phyloP scores from a whole-genome alignment of 176 grass and related monocot genomes.

The Chrysopogon serrulatus region DNA sequence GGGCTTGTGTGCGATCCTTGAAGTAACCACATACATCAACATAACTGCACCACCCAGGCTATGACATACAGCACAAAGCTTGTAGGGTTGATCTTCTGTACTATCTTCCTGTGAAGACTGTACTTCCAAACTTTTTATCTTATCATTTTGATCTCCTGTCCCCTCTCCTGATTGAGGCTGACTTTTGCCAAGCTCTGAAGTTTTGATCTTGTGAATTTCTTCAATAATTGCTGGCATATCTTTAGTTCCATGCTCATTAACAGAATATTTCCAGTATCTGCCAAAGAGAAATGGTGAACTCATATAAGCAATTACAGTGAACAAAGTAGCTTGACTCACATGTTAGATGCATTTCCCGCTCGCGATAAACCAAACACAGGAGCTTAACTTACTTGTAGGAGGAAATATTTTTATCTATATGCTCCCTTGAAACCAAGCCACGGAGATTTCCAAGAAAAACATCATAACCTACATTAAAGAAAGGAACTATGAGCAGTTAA shows the following conservation, averaged over 20 bases:
- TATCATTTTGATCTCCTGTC: constrained; percentile 33
- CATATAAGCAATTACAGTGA: not conserved
- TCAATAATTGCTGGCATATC: constrained; percentile 90
- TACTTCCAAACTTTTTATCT: constrained; percentile 28
- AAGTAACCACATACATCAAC: constrained; percentile 88
- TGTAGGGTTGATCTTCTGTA: constrained; percentile 60
- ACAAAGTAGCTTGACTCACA: not conserved
- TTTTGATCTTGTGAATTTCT: constrained; percentile 94
- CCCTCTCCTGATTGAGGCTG: not conserved
- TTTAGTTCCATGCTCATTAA: constrained; percentile 93
- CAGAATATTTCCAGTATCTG: constrained; percentile 98
- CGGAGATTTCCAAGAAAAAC: constrained; percentile 97
- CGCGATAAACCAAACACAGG: not conserved
- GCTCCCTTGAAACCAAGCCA: constrained; percentile 90
- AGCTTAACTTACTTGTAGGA: constrained; percentile 77
- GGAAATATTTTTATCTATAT: constrained; percentile 75
- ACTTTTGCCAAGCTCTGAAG: constrained; percentile 52
- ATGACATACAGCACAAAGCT: constrained; percentile 77
- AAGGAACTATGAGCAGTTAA: not conserved
- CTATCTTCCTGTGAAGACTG: constrained; percentile 30
- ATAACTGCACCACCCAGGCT: constrained; percentile 94
- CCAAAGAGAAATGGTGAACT: not conserved
- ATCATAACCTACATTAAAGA: constrained; percentile 72
- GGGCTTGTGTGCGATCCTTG: constrained; percentile 58
- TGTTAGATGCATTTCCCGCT: not conserved